Evolutionary conservation across 1,284 basidiomycete genomes (phyloP), one percentile per base, ranked within the genome.

Genomic region (Pascua sp.): DNA sequence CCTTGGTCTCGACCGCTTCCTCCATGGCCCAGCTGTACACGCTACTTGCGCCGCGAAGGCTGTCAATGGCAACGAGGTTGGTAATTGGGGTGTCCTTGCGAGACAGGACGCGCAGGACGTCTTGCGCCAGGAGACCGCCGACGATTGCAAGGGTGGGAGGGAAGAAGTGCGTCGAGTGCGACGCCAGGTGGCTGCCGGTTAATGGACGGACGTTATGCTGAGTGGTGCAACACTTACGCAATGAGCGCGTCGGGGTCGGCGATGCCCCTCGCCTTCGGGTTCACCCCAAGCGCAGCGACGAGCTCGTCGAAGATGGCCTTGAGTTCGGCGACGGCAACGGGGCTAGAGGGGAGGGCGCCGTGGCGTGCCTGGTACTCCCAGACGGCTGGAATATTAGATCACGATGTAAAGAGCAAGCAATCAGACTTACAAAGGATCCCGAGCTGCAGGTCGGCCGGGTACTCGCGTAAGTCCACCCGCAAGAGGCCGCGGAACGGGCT

Each of bases 51-150:
- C 84, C 83, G 51, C 88, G 88, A 17, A 86, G 87, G 65, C 81
- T 85, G 37, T 91, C 90, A 72, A 95, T 87, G n/a, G 86, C 82
- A 65, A 95, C 87, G 68, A 97, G 88, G 74, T 98, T 98, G 51
- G 89, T 87, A 59, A 97, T 87, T 1, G 95, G 95, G 47, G 87
- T 85, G 69, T 98, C 94, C 54, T 91, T 86, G 53, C 87, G 90
- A 44, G 89, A 90, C 41, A 98, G 80, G 0, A 90, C 86, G 75
- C 97, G 95, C 46, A 99, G 81, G 51, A 98, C 87, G 73, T 98
- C 95, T 77, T 98, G 96, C 2, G 88, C 93, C 13, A 98, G 79
- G 75, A 98, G 84, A 13, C 96, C 96, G 37, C 96, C 95, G 46
- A 98, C 81, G 37, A 98, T 88, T 0, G 93, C 93, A 71, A 92